phyloP scores from a whole-genome alignment of 768 basidiomycete species.

The Termitomyces sp. region DNA sequence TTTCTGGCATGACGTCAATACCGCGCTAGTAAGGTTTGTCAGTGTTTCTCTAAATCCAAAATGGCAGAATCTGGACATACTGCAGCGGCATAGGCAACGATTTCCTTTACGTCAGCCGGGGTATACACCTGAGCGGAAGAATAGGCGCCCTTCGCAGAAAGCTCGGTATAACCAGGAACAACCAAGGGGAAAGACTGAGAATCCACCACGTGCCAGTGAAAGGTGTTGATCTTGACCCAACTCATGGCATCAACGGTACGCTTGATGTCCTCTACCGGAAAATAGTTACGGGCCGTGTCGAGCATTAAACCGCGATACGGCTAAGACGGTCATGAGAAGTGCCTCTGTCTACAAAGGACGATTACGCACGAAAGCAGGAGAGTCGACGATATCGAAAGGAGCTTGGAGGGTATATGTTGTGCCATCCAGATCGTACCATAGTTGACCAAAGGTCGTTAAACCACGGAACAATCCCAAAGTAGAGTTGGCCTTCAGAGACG shows the following conservation, averaged over 20 bases:
- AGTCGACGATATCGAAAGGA: conserved; percentile 54
- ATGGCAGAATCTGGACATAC: conserved; percentile 34
- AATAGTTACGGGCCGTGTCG: conserved; percentile 76
- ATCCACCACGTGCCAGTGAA: conserved; percentile 87
- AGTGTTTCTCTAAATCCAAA: neutral
- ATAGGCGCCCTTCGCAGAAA: conserved; percentile 67
- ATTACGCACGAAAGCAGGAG: conserved; percentile 57
- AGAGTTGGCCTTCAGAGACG: conserved; percentile 53
- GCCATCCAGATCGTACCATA: conserved; percentile 57
- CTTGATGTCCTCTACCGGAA: conserved; percentile 57
- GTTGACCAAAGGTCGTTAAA: conserved; percentile 66
- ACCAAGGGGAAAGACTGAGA: conserved; percentile 76
- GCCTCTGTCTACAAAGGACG: neutral
- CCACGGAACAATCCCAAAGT: conserved; percentile 69
- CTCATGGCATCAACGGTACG: conserved; percentile 75
- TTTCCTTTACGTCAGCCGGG: conserved; percentile 45
- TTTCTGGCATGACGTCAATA: conserved; percentile 69
- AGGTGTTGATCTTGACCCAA: conserved; percentile 73
- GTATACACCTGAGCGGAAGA: conserved; percentile 48
- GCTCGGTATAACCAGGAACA: conserved; percentile 52
- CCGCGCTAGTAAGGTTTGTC: conserved; percentile 41
- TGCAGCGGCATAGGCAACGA: conserved; percentile 64
- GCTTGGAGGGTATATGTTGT: conserved; percentile 50
- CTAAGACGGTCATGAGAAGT: conserved; percentile 24
- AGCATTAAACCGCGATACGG: conserved; percentile 75